Conservation (phyloP, 1,139 yeast genomes). For the Suhomyces terraborum region DNA sequence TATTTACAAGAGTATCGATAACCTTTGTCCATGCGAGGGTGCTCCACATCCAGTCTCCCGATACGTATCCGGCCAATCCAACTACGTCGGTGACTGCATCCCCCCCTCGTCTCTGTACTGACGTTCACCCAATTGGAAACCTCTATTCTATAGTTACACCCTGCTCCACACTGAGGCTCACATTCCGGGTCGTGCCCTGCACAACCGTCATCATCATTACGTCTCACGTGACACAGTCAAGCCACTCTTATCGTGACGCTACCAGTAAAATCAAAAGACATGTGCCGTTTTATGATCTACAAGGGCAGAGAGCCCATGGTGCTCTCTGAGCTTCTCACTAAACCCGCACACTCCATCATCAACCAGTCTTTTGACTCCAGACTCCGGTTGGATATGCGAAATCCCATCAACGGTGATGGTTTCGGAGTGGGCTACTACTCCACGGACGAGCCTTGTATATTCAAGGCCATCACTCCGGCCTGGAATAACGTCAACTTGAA, state of each 20-base stretch:
- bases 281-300: constrained; percentile 55
- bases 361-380: constrained; percentile 94
- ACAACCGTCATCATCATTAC: not conserved
- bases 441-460: constrained; percentile 67
- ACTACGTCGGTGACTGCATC: too few relatives aligned
- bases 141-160: too few relatives aligned
- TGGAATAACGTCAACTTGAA: constrained; percentile 95
- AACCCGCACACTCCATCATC: constrained; percentile 96
- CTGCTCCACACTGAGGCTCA: too few relatives aligned
- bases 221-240: not conserved
- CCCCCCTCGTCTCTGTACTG: too few relatives aligned
- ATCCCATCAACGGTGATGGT: constrained; percentile 97
- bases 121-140: too few relatives aligned
- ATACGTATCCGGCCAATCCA: too few relatives aligned
- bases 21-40: too few relatives aligned
- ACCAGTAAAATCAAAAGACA: constrained; percentile 13
- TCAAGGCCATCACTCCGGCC: constrained; percentile 94
- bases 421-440: constrained; percentile 95
- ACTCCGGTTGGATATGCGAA: constrained; percentile 77
- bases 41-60: too few relatives aligned
- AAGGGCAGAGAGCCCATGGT: constrained; percentile 73
- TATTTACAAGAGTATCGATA: too few relatives aligned
- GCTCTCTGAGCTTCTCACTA: constrained; percentile 81
- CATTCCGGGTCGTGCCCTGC: too few relatives aligned
- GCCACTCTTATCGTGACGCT: not conserved